phyloP scores from a whole-genome alignment of 108 stramenopile species.

The Cyclotella cryptica region DNA sequence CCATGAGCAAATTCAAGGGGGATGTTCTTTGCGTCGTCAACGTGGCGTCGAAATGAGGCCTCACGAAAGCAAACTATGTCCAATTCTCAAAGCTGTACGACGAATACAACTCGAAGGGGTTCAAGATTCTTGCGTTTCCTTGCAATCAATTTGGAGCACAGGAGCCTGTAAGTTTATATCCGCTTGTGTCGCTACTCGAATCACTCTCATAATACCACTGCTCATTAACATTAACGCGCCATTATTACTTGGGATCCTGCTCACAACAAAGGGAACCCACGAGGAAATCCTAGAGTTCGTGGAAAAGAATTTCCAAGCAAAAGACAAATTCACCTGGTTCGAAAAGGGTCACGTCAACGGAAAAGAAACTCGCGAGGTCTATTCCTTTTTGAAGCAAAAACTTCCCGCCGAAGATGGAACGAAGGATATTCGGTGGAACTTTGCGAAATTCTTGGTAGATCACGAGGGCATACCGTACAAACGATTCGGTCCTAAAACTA shows the following conservation, averaged over 20 bases:
- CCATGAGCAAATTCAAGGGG: conserved; percentile 60
- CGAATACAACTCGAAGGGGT: conserved; percentile 56
- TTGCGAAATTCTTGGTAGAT: conserved; percentile 73
- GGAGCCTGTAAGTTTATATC: conserved; percentile 59
- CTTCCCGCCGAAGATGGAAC: conserved; percentile 68
- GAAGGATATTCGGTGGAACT: conserved; percentile 71
- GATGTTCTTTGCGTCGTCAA: conserved; percentile 78
- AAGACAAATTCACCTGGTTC: conserved; percentile 75
- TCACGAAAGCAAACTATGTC: conserved; percentile 60
- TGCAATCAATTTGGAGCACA: conserved; percentile 85
- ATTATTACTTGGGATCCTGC: background rate
- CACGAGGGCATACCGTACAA: conserved; percentile 69
- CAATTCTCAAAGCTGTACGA: conserved; percentile 59
- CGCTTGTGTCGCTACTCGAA: background rate
- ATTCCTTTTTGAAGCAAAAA: conserved; percentile 63
- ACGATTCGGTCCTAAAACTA: conserved; percentile 58
- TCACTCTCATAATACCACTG: background rate
- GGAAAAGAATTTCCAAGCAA: conserved; percentile 48
- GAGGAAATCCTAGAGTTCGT: conserved; percentile 73
- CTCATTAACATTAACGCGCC: background rate
- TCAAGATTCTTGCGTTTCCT: conserved; percentile 84
- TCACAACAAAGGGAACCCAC: conserved; percentile 51
- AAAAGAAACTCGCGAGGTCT: conserved; percentile 72
- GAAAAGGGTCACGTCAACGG: conserved; percentile 86
- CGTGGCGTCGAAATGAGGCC: conserved; percentile 76